Evolutionary conservation across 306 rosid species (phyloP).

Genomic region (Begonia fuchsioides): DNA sequence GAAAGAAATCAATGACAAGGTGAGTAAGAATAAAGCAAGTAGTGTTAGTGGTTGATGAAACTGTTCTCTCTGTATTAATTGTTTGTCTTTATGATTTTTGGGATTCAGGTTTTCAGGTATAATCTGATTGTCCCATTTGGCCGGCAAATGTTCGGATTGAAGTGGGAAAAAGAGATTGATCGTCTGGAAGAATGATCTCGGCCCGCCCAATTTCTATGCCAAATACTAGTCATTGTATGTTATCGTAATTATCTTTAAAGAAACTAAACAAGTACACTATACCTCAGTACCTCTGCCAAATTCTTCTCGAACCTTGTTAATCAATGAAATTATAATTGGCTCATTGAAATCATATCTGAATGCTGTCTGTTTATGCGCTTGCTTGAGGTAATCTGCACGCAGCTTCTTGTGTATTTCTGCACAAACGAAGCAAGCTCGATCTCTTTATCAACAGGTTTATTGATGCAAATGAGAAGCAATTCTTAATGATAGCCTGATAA

Average conservation of each 20-base stretch:
- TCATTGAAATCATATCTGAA: no score
- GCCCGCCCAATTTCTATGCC: no score
- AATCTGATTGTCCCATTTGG: slow-evolving; percentile 84
- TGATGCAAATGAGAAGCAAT: slow-evolving; percentile 18
- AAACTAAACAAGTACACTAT: no score
- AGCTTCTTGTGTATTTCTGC: slow-evolving; percentile 80
- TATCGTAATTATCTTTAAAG: no score
- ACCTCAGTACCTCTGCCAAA: no score
- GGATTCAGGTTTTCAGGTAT: slow-evolving; percentile 78
- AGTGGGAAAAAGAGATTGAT: slow-evolving; percentile 80
- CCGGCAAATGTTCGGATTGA: slow-evolving; percentile 69
- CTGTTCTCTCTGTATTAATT: no score
- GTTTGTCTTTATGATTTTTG: no score
- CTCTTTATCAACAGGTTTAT: slow-evolving; percentile 51
- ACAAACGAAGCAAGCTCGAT: slow-evolving; percentile 45
- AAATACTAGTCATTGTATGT: no score
- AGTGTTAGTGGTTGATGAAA: background rate
- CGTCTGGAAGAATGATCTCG: slow-evolving; percentile 30
- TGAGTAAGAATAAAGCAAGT: no score
- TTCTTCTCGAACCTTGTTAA: no score
- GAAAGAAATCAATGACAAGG: slow-evolving; percentile 53
- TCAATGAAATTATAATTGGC: no score
- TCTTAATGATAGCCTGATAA: background rate
- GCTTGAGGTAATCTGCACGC: slow-evolving; percentile 54
- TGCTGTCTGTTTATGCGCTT: slow-evolving; percentile 12